Conservation (phyloP, 495 filamentous ascomycete genomes). For the Aspergillus sparsus region DNA sequence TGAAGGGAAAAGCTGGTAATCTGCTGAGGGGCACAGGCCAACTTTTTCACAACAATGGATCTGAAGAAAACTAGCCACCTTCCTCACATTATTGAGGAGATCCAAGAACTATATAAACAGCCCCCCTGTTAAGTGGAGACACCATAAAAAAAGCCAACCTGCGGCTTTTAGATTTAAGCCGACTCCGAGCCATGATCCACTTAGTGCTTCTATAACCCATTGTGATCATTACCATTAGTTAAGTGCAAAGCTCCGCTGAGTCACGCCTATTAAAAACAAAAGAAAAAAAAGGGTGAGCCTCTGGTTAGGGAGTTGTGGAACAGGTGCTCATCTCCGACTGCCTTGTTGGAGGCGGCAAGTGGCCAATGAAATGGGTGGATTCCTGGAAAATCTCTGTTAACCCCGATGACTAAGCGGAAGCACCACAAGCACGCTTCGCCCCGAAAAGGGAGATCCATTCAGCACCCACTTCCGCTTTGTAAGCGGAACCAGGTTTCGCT, state of each 20-base stretch:
- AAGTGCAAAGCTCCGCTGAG: conserved; percentile 3
- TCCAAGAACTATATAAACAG: conserved; percentile 3
- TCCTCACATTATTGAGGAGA: too few species aligned
- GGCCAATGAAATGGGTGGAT: too few species aligned
- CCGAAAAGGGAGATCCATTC: too few species aligned
- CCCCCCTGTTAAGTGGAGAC: not conserved
- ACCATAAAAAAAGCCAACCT: not conserved
- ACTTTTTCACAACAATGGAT: too few species aligned
- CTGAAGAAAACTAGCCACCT: too few species aligned
- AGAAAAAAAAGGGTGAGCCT: not conserved
- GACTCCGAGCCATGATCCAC: conserved; percentile 11
- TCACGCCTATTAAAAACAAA: not conserved
- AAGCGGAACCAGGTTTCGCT: too few species aligned
- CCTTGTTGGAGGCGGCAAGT: too few species aligned
- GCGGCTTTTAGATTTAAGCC: conserved; percentile 3
- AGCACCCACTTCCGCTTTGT: too few species aligned
- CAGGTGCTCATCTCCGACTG: too few species aligned
- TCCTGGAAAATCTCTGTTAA: too few species aligned
- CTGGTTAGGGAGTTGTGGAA: too few species aligned
- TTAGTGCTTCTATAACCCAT: not conserved
- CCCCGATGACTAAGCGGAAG: not conserved
- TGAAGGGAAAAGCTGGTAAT: not conserved
- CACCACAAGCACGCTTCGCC: not conserved
- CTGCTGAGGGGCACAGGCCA: too few species aligned
- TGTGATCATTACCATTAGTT: not conserved